Evolutionary conservation across 1,139 yeast species (phyloP).

Genomic region (Blastobotrys indianensis): DNA sequence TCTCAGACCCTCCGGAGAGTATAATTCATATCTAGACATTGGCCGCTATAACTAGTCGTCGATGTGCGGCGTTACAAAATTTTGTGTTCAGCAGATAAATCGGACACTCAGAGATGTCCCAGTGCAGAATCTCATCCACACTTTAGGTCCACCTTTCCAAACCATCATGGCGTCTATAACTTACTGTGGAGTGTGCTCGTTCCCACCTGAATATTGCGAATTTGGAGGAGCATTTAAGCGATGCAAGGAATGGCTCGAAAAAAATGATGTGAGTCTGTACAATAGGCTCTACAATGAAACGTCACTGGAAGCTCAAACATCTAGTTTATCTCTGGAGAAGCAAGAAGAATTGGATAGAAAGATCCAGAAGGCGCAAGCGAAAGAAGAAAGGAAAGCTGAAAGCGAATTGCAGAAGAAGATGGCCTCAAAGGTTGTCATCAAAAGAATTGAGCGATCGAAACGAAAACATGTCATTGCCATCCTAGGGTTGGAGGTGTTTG

Average conservation of each 20-base stretch:
- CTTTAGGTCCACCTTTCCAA: too few relatives aligned
- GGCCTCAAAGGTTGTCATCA: slow-evolving; percentile 72
- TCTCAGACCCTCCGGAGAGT: slow-evolving; percentile 90
- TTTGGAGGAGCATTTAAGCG: slow-evolving; percentile 77
- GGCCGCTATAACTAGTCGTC: not conserved
- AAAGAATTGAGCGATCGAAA: slow-evolving; percentile 86
- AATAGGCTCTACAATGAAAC: slow-evolving; percentile 49
- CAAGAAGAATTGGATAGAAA: slow-evolving; percentile 80
- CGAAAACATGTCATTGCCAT: slow-evolving; percentile 84
- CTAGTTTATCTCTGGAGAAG: slow-evolving; percentile 61
- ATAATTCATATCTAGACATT: slow-evolving; percentile 52
- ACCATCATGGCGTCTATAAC: slow-evolving; percentile 16
- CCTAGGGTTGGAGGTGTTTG: slow-evolving; percentile 83
- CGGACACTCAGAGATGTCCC: not conserved
- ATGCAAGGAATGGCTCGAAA: slow-evolving; percentile 78
- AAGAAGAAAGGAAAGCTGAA: slow-evolving; percentile 84
- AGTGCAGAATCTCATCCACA: not conserved
- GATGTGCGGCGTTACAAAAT: not conserved
- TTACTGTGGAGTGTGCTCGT: slow-evolving; percentile 81
- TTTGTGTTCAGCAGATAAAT: too few relatives aligned
- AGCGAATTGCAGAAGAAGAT: slow-evolving; percentile 75
- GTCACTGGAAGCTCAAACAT: slow-evolving; percentile 43
- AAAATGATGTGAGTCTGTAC: slow-evolving; percentile 51
- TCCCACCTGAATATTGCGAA: slow-evolving; percentile 93
- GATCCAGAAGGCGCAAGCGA: slow-evolving; percentile 76